These are phyloP conservation scores for Hypoxylon sp. DNA, from an alignment of 2,329 filamentous ascomycete genomes.

Conservation along the genomic window DNA sequence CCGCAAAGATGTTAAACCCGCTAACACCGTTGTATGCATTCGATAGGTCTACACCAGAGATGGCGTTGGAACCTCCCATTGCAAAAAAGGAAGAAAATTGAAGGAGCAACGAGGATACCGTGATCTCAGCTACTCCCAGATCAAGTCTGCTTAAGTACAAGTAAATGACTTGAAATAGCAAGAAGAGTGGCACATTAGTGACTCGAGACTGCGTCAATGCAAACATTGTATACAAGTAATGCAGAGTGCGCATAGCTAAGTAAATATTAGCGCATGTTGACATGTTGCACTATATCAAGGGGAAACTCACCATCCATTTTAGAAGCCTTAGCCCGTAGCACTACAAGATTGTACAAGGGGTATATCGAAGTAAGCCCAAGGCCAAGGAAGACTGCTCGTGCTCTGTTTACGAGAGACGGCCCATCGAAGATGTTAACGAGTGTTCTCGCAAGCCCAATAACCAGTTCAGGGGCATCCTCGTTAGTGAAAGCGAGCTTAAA, in stretches of 20 bases:
- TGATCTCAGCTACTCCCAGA: conserved; percentile 71
- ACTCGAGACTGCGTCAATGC: conserved; percentile 88
- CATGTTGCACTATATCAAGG: background rate
- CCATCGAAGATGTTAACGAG: conserved; percentile 61
- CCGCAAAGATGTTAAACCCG: conserved; percentile 83
- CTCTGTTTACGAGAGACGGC: conserved; percentile 64
- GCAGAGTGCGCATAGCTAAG: conserved; percentile 65
- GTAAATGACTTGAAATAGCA: conserved; percentile 77
- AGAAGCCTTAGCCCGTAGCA: conserved; percentile 47
- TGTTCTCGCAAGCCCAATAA: conserved; percentile 63
- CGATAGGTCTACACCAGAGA: conserved; percentile 94
- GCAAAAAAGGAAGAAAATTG: conserved; percentile 91
- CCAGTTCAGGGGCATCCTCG: conserved; percentile 88
- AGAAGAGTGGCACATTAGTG: conserved; percentile 87
- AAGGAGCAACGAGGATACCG: conserved; percentile 80
- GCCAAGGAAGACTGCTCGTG: conserved; percentile 66
- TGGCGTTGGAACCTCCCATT: conserved; percentile 91
- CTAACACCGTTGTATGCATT: conserved; percentile 94
- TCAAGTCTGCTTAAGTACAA: conserved; percentile 63
- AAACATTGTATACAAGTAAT: conserved; percentile 82
- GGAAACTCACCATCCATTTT: conserved; percentile 49
- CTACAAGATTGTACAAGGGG: conserved; percentile 59
- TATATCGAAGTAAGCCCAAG: conserved; percentile 59
- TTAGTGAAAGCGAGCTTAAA: conserved; percentile 94
- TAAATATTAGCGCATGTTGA: conserved; percentile 31